Conservation (phyloP, 805 yeast genomes). For the Schwanniomyces sp. region DNA sequence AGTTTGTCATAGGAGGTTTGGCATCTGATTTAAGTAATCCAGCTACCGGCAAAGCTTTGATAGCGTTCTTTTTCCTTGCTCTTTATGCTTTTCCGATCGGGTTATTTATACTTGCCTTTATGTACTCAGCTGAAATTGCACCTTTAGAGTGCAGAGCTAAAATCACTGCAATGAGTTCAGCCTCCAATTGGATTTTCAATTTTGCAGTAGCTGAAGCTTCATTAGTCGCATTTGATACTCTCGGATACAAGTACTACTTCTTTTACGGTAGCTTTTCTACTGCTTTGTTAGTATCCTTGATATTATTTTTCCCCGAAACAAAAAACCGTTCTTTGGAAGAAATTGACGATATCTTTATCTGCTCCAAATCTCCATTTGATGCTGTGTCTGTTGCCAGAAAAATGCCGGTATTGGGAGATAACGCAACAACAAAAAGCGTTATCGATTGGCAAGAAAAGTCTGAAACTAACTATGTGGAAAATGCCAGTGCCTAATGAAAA, state of each 20-base stretch:
- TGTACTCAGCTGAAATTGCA: constrained; percentile 12
- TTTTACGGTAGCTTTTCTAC: constrained; percentile 1
- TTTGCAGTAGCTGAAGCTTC: constrained; percentile 18
- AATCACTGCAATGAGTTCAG: constrained; percentile 13
- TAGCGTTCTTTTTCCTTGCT: constrained; percentile 5
- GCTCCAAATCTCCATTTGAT: too few relatives aligned
- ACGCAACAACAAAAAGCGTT: too few relatives aligned
- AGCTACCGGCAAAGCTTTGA: background rate
- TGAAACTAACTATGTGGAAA: too few relatives aligned
- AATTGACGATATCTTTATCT: constrained; percentile 11
- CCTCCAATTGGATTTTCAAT: constrained; percentile 11
- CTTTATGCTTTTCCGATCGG: constrained; percentile 8
- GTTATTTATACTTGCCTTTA: constrained; percentile 1
- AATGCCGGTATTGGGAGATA: too few relatives aligned
- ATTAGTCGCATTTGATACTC: background rate
- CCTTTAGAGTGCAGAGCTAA: constrained; percentile 13
- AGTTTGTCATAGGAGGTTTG: constrained; percentile 7
- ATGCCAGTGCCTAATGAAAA: too few relatives aligned
- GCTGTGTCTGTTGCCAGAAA: too few relatives aligned
- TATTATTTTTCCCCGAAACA: constrained; percentile 11
- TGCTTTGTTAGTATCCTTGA: constrained; percentile 5
- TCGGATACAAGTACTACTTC: too few relatives aligned
- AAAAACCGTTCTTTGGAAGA: constrained; percentile 12
- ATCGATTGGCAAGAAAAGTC: too few relatives aligned
- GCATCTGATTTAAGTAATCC: constrained; percentile 1